Conservation (phyloP, 2,329 filamentous ascomycete species). For the Cercospora berteroae region DNA sequence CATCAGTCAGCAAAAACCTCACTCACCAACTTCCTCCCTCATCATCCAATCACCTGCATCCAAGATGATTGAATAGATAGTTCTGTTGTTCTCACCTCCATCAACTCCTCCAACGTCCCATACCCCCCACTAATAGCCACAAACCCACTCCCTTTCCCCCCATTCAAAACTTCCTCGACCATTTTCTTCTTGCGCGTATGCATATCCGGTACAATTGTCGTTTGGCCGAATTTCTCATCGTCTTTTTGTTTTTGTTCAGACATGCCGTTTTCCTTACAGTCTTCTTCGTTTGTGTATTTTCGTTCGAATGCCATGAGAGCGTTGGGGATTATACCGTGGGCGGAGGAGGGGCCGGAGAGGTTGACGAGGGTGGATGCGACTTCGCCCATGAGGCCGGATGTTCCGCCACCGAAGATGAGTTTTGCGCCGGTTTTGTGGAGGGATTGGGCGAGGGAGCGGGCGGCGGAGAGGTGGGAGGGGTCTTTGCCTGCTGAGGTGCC, state of each 20-base stretch:
- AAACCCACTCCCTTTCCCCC: constrained; percentile 82
- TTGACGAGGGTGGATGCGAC: constrained; percentile 82
- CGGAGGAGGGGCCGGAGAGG: constrained; percentile 72
- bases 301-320: constrained; percentile 60
- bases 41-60: no score
- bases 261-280: constrained; percentile 32
- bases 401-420: constrained; percentile 92
- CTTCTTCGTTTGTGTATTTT: constrained; percentile 39
- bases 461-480: constrained; percentile 72
- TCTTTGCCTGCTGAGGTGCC: constrained; percentile 74
- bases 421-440: constrained; percentile 75
- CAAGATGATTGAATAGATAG: no score
- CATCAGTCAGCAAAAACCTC: background rate
- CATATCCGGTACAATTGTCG: constrained; percentile 94
- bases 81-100: constrained; percentile 61
- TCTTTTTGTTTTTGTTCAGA: constrained; percentile 52
- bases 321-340: constrained; percentile 90
- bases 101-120: constrained; percentile 92
- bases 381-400: constrained; percentile 92
- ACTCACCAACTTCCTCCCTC: no score
- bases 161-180: constrained; percentile 80
- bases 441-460: constrained; percentile 67
- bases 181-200: constrained; percentile 93
- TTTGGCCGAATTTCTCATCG: constrained; percentile 68
- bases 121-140: constrained; percentile 86